Evolutionary conservation across 2,329 filamentous ascomycete genomes (phyloP), one percentile per base, ranked within the genome.

Genomic region (Scopulariopsis brevicaulis): DNA sequence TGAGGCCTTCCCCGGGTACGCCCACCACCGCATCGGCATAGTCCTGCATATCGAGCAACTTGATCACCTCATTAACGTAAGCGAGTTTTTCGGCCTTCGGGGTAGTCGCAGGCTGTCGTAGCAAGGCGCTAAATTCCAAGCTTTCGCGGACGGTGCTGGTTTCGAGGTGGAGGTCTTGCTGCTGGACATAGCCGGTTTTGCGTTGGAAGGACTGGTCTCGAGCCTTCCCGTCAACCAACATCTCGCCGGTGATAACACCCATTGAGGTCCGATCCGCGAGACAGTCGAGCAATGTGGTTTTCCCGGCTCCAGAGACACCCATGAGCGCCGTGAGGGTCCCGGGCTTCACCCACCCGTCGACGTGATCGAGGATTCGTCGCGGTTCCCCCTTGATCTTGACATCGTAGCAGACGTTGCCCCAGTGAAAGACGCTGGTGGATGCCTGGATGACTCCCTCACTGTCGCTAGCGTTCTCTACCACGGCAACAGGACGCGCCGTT

Each of bases 311-410:
- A 37, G 87, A 91, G 10, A 92, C 89, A 73, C 90, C 89, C 91
- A 96, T 96, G 3, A 96, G 77, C 43, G 90, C 91, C 14, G 91
- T 96, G 57, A 96, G 71, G 18, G 90, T 96, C 60, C 92, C 92
- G 2, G 92, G 92, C 71, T 95, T 94, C 60, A 96, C 90, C 89
- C 90, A 96, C 35, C 92, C 92, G 66, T 95, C 88, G 14, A 96
- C 89, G 61, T 94, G 77, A 65, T 96, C 86, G 59, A 96, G 75
- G 65, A 96, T 88, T 50, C 86, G 83, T 18, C 90, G 82, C 1
- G 78, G 74, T 64, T 93, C 83, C 14, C 77, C 77, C 75, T 95
- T 95, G 73, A 96, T 91, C 70, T 89, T 86, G 69, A 85, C 76
- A 60, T 85, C 79, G 65, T 82, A 96, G 73, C 86, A 91, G 1